Base-by-base conservation (phyloP, 2,329 filamentous ascomycete genomes). In the Phaeosphaeriaceae sp. region DNA sequence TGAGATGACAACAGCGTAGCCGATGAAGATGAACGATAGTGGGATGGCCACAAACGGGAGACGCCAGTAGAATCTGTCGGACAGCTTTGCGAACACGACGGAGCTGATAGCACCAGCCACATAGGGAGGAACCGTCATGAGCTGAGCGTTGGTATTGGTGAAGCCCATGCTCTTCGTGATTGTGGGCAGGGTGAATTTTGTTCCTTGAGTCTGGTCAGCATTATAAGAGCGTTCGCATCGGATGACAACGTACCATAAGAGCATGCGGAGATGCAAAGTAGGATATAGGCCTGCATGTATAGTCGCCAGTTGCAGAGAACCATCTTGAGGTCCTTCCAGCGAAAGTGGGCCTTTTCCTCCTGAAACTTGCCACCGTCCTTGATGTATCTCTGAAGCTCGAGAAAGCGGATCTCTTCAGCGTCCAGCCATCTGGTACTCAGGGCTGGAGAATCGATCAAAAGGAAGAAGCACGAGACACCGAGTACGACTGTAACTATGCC, bases 1-100 rank as follows among this genome's bases (percentile, higher is more conserved):
- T 1, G 82, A 76, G 13, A 81, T 77, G 13, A 79, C 76, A 48
- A 72, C 42, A 10, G 67, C 54, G 45, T 71, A 72, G 5, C 65
- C 69, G 25, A 70, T 66, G 31, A 65, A 65, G 50, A 71, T 65
- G 4, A 80, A 76, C 1, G 78, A 71, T 2, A 81, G 63, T 0
- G 70, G 64, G 9, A 67, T 67, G 1, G 66, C 65, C 31, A 72
- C 60, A 56, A 72, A 72, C 1, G 69, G 70, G 9, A 70, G 56
- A 47, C 69, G 65, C 67, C 67, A 68, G 51, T 63, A 67, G 48
- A 71, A 66, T 9, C 66, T 63, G 55, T 73, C 69, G 9, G 70
- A 66, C 15, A 67, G 58, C 13, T 63, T 57, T 3, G 68, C 65
- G 21, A 68, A 67, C 42, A 70, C 40, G 21, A 72, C 55, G 1